A percentile compares a stretch with the other conserved stretches of the same genome.
Conservation (phyloP, 1,139 yeast species). For the Suhomyces yuchorum region DNA sequence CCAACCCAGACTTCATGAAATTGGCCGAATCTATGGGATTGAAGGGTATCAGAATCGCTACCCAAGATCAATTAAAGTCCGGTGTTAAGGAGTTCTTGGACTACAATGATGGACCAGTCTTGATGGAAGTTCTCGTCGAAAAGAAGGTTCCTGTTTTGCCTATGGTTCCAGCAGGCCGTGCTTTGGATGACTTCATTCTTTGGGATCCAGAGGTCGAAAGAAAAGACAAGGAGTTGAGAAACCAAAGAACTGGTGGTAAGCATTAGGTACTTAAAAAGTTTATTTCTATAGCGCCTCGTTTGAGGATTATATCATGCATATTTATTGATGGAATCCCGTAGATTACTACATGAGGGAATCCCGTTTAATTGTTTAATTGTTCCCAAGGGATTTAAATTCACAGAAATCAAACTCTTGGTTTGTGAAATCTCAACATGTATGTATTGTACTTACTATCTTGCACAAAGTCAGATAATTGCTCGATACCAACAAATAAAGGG, state of each 20-base stretch:
- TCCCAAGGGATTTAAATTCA: too few species aligned
- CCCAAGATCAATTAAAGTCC: conserved; percentile 58
- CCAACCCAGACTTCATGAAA: conserved; percentile 89
- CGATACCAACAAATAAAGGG: too few species aligned
- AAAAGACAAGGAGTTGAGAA: conserved; percentile 67
- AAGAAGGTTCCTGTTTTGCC: conserved; percentile 97
- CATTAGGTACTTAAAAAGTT: conserved; percentile 30
- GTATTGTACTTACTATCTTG: too few species aligned
- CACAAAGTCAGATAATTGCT: too few species aligned
- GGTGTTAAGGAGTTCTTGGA: conserved; percentile 71
- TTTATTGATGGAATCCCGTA: not conserved
- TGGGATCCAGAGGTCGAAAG: conserved; percentile 81
- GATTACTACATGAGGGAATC: not conserved
- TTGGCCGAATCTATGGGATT: conserved; percentile 94
- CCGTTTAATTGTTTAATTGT: too few species aligned
- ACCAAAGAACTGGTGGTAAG: conserved; percentile 59
- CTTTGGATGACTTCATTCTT: conserved; percentile 85
- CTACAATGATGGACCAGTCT: conserved; percentile 75
- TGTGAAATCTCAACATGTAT: too few species aligned
- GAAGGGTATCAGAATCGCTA: conserved; percentile 73
- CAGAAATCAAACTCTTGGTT: too few species aligned
- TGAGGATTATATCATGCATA: conserved; percentile 5
- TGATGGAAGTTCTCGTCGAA: conserved; percentile 88
- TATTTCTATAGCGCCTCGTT: conserved; percentile 3
- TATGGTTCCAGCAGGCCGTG: conserved; percentile 97